These are phyloP conservation scores for Bauhinia variegata DNA, from an alignment of 306 rosid genomes.

Conservation along the genomic window DNA sequence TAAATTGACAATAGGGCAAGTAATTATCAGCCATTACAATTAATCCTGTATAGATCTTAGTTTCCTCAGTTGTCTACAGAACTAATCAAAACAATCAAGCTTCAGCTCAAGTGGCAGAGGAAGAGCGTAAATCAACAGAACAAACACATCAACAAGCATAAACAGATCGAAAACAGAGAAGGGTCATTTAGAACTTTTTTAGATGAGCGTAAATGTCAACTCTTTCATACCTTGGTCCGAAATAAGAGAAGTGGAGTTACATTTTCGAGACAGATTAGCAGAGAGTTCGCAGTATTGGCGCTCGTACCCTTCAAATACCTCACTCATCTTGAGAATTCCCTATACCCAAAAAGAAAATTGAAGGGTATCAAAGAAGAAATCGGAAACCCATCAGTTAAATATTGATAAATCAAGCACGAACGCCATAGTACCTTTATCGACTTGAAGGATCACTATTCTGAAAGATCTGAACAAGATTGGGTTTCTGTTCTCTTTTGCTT, in stretches of 20 bases:
- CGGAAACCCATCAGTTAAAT: background rate
- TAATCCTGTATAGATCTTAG: background rate
- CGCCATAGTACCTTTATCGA: slow-evolving; percentile 18
- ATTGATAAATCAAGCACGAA: background rate
- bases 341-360: background rate
- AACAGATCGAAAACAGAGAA: slow-evolving; percentile 20
- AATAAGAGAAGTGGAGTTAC: slow-evolving; percentile 60
- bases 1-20: no score
- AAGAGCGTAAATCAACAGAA: background rate
- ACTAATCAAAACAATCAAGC: slow-evolving; percentile 23
- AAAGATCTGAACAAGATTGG: slow-evolving; percentile 37
- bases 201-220: slow-evolving; percentile 2
- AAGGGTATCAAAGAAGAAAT: slow-evolving; percentile 13
- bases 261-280: slow-evolving; percentile 80
- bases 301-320: slow-evolving; percentile 86
- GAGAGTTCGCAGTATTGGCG: slow-evolving; percentile 95
- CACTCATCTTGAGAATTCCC: slow-evolving; percentile 58
- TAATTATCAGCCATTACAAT: no score
- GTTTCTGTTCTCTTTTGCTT: background rate
- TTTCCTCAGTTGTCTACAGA: background rate
- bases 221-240: slow-evolving; percentile 54
- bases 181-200: background rate
- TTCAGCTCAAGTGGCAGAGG: background rate
- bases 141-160: slow-evolving; percentile 10
- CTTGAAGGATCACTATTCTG: background rate